Conservation (phyloP, 2,329 filamentous ascomycete species). For the Raffaelea ambrosiae region DNA sequence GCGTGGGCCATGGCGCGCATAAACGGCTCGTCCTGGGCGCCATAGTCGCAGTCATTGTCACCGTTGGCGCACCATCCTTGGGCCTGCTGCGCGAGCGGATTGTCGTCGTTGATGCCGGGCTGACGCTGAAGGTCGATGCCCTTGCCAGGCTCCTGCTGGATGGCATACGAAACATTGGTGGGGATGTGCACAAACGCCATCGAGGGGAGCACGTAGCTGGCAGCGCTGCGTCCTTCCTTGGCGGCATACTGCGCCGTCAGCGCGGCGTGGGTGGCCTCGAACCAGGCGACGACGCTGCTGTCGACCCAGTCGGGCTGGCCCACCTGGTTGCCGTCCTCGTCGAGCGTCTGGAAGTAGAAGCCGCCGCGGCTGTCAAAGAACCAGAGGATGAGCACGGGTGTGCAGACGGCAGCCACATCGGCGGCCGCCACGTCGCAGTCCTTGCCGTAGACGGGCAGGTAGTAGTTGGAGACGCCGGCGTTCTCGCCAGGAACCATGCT, state of each 20-base stretch:
- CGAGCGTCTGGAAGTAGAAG: constrained; percentile 24
- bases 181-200: constrained; percentile 43
- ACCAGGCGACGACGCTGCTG: constrained; percentile 33
- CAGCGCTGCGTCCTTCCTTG: not conserved
- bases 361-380: constrained; percentile 53
- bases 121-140: constrained; percentile 19
- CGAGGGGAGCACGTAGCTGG: constrained; percentile 27
- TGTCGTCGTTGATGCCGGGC: constrained; percentile 26
- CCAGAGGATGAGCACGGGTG: constrained; percentile 39
- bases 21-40: constrained; percentile 42
- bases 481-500: constrained; percentile 15
- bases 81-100: constrained; percentile 20
- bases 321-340: constrained; percentile 11
- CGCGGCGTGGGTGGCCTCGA: constrained; percentile 24
- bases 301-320: constrained; percentile 34
- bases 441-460: constrained; percentile 19
- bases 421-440: constrained; percentile 7
- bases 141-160: constrained; percentile 15
- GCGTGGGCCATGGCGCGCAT: constrained; percentile 46
- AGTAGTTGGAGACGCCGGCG: constrained; percentile 21
- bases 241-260: constrained; percentile 20
- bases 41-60: constrained; percentile 21
- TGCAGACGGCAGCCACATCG: constrained; percentile 9
- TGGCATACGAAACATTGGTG: constrained; percentile 19
- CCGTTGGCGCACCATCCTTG: constrained; percentile 23